Evolutionary conservation across 495 filamentous ascomycete genomes (phyloP), one percentile per base, ranked within the genome.

Genomic region (Hyaloscypha variabilis): DNA sequence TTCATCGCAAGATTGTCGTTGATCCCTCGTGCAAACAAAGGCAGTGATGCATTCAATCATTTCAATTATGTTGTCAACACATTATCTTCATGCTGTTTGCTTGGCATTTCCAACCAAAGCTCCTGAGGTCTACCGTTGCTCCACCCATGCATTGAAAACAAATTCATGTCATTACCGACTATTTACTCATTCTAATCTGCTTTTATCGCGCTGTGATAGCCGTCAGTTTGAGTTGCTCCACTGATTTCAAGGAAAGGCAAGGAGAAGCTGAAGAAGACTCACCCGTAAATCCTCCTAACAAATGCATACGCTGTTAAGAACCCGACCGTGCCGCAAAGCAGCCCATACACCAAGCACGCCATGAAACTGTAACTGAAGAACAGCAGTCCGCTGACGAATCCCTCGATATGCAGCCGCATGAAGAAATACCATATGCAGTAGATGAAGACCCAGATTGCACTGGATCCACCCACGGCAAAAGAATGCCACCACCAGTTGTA

Each of bases 401-500:
- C 94, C 51, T 88, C 82, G 70, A 97, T 91, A 68, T 94, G 89
- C 36, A 97, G 81, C 75, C 90, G 91, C 72, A 87, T 87, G 68
- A 87, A 83, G 77, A 92, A 97, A 77, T 96, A 97, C 88, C 91
- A 97, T 52, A 89, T 79, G 71, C 90, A 91, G 76, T 96, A 97
- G 46, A 85, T 71, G 73, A 94, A 96, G 46, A 97, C 87, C 93
- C 93, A 97, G 66, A 92, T 76, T 2, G 90, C 86, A 67, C 87
- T 90, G 69, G 89, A 88, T 58, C 89, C 89, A 50, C 94, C 94
- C 19, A 94, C 85, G 42, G 93, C 75, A 79, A 97, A 95, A 67
- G 90, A 92, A 73, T 92, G 90, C 93, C 93, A 97, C 92, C 91
- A 96, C 94, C 94, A 97, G 74, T 95, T 84, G 76, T 96, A 92